Evolutionary conservation across 371 early-diverging fungal genomes (phyloP).

Genomic region (Actinomucor elegans): DNA sequence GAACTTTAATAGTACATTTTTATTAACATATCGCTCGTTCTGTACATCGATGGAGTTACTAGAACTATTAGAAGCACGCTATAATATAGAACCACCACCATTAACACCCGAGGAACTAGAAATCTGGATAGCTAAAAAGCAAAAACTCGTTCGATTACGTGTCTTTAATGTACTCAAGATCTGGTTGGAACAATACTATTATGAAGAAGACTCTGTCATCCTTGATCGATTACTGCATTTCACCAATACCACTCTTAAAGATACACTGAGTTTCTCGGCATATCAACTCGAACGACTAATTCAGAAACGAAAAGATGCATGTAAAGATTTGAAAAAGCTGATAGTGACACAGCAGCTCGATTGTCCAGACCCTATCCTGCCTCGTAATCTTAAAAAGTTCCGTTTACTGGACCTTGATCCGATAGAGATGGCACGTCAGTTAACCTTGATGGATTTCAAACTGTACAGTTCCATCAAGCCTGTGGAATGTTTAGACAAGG

Average conservation of each 20-base stretch:
- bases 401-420: conserved; percentile 86
- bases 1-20: conserved; percentile 78
- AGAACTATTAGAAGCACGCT: conserved; percentile 69
- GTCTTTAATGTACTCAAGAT: conserved; percentile 89
- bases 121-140: conserved; percentile 82
- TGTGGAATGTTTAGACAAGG: conserved; percentile 86
- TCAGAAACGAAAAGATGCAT: conserved; percentile 63
- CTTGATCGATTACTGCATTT: conserved; percentile 76
- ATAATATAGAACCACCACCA: conserved; percentile 70
- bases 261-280: conserved; percentile 70
- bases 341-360: conserved; percentile 56
- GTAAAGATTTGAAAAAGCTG: conserved; percentile 59
- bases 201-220: conserved; percentile 62
- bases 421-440: conserved; percentile 90
- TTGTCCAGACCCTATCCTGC: conserved; percentile 73
- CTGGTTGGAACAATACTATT: conserved; percentile 90
- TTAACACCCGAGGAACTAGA: conserved; percentile 64
- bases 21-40: conserved; percentile 90
- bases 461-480: conserved; percentile 80
- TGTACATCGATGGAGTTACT: conserved; percentile 76
- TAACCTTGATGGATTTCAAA: conserved; percentile 87
- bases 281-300: conserved; percentile 74
- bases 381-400: conserved; percentile 64
- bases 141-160: conserved; percentile 81
- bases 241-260: conserved; percentile 71